phyloP scores from a whole-genome alignment of 345 rosid genomes.

The Arabidopsis suecica region DNA sequence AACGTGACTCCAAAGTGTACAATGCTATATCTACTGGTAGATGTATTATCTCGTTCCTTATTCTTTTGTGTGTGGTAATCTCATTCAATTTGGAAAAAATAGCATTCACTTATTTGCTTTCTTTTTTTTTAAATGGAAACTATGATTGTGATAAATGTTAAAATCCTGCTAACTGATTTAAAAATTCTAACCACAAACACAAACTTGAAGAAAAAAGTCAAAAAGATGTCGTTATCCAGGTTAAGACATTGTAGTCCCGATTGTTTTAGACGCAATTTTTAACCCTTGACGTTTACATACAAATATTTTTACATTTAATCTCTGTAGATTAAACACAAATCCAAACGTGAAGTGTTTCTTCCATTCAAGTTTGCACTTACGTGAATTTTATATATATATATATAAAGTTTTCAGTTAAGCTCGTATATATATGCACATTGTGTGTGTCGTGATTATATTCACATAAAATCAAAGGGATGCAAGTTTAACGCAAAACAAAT shows the following conservation, averaged over 20 bases:
- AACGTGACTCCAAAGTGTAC: conserved; percentile 29
- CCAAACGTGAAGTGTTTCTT: not conserved
- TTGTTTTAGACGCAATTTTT: not conserved
- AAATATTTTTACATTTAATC: too few species aligned
- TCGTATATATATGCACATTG: too few species aligned
- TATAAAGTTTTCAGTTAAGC: too few species aligned
- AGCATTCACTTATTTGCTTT: not conserved
- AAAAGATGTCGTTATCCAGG: not conserved
- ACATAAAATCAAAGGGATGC: not conserved
- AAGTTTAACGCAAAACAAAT: not conserved
- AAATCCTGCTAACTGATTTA: not conserved
- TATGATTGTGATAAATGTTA: not conserved
- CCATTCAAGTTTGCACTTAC: not conserved
- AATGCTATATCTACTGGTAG: conserved; percentile 6
- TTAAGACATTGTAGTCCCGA: not conserved
- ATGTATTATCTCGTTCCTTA: not conserved
- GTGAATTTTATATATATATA: too few species aligned
- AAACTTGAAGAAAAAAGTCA: not conserved
- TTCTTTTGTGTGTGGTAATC: not conserved
- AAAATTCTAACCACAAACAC: not conserved
- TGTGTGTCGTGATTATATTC: too few species aligned
- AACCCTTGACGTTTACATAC: not conserved
- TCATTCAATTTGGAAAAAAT: not conserved
- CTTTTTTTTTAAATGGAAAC: not conserved
- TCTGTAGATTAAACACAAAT: not conserved